A percentile compares a stretch with the other conserved stretches of the same genome.
Evolutionary conservation across 352 stramenopile species (phyloP).

Genomic region (Phytopythium cucurbitacearum): DNA sequence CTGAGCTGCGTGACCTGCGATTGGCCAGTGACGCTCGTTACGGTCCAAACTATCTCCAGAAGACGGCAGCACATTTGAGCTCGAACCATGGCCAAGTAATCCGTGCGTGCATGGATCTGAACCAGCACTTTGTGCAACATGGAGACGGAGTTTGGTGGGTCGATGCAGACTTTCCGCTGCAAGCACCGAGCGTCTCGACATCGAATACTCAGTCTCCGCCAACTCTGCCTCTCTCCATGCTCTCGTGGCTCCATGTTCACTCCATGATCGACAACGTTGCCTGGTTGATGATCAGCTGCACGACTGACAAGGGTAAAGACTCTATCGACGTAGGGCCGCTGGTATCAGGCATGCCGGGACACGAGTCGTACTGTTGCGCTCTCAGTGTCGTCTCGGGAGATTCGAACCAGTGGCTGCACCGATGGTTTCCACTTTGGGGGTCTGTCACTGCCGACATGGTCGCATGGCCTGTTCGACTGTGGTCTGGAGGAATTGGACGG

Average conservation of each 20-base stretch:
- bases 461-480: slow-evolving; percentile 20
- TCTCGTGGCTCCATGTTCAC: not conserved
- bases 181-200: not conserved
- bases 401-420: slow-evolving; percentile 13
- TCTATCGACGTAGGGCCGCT: not conserved
- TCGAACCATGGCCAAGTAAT: not conserved
- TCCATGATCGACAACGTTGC: not conserved
- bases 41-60: too few relatives aligned
- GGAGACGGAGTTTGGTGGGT: slow-evolving; percentile 21
- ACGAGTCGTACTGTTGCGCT: slow-evolving; percentile 29
- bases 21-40: not conserved
- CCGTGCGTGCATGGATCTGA: slow-evolving; percentile 28
- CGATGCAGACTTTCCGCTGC: slow-evolving; percentile 29
- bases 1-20: not conserved
- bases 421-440: slow-evolving; percentile 12
- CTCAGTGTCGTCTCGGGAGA: slow-evolving; percentile 18
- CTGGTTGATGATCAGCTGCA: not conserved
- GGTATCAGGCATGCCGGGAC: slow-evolving; percentile 18
- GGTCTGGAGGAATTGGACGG: slow-evolving; percentile 23
- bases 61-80: not conserved
- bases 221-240: slow-evolving; percentile 2
- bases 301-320: not conserved
- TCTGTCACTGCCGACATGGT: slow-evolving; percentile 4
- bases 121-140: slow-evolving; percentile 23
- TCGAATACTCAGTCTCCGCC: not conserved